Evolutionary conservation across 352 stramenopile genomes (phyloP).

Genomic region (Globisporangium perplexum): DNA sequence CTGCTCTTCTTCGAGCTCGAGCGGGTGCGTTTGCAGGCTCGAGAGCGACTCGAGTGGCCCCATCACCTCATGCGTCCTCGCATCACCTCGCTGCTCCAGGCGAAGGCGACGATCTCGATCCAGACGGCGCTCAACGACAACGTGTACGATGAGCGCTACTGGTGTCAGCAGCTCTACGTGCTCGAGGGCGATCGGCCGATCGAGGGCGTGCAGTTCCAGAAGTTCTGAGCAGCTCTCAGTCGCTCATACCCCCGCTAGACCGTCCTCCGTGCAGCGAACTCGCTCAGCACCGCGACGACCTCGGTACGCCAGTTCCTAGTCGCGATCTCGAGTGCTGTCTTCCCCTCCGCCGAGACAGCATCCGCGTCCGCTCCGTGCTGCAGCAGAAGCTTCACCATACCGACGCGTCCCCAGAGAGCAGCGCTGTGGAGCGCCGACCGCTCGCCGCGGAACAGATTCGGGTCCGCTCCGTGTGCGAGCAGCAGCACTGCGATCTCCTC

Average conservation of each 20-base stretch:
- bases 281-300: too few species aligned
- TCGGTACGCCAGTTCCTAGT: too few species aligned
- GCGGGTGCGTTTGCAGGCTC: conserved; percentile 26
- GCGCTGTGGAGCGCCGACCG: too few species aligned
- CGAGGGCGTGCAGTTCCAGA: conserved; percentile 72
- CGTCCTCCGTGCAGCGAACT: too few species aligned
- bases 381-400: too few species aligned
- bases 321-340: too few species aligned
- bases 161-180: conserved; percentile 67
- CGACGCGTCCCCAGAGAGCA: too few species aligned
- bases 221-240: conserved; percentile 32
- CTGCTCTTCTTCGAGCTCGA: conserved; percentile 80
- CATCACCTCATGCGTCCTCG: not conserved
- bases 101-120: conserved; percentile 72
- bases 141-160: conserved; percentile 67
- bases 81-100: conserved; percentile 17
- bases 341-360: too few species aligned
- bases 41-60: not conserved
- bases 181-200: conserved; percentile 72
- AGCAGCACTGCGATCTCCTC: too few species aligned
- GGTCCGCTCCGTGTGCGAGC: too few species aligned
- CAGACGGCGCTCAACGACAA: conserved; percentile 61
- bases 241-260: not conserved
- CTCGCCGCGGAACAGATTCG: too few species aligned
- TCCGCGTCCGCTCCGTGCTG: too few species aligned